Base-by-base conservation (phyloP, 2,329 filamentous ascomycete species). In the Paecilomyces formosus region DNA sequence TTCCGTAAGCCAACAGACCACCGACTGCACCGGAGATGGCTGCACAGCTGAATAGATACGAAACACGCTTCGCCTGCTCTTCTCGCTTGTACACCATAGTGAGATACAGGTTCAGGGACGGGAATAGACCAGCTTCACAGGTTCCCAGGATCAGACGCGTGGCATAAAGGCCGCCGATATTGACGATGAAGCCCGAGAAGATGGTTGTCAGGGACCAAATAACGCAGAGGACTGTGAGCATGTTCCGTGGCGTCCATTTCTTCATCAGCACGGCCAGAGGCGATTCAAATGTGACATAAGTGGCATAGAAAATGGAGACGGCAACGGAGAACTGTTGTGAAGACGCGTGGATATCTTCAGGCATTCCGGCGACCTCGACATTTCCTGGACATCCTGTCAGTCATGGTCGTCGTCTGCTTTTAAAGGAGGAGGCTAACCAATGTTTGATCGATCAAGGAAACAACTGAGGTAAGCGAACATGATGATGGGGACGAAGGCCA, bases 391-490 rank as follows among this genome's bases (percentile, higher is more conserved):
- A 56, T 5, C 33, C 28, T 52, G 49, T 54, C 7, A 56, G 9
- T 1, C 8, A 49, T 35, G 31, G 2, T 21, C 30, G 54, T 28
- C 18, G 55, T 13, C 18, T 21, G n/a, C 5, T 21, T 3, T 13
- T 24, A 0, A 15, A 52, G 3, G 26, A 18, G n/a, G 28, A 26
- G n/a, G 57, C 57, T 22, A 63, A 74, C 78, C 78, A 45, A 84
- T 82, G 62, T 82, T 82, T 21, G 75, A 74, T 57, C 83, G 76
- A 67, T 86, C 83, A 49, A 84, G 71, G 63, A 82, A 83, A 60
- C 78, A 82, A 3, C 77, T 75, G 21, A 85, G 65, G 61, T 83
- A 85, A 3, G 84, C 75, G 53, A 82, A 68, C 76, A 82, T 83
- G 59, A 85, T 80, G 57, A 84, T 77, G 0, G 80, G 80, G 3